Conservation (phyloP, 2,329 filamentous ascomycete genomes). For the Penicillium sp. region DNA sequence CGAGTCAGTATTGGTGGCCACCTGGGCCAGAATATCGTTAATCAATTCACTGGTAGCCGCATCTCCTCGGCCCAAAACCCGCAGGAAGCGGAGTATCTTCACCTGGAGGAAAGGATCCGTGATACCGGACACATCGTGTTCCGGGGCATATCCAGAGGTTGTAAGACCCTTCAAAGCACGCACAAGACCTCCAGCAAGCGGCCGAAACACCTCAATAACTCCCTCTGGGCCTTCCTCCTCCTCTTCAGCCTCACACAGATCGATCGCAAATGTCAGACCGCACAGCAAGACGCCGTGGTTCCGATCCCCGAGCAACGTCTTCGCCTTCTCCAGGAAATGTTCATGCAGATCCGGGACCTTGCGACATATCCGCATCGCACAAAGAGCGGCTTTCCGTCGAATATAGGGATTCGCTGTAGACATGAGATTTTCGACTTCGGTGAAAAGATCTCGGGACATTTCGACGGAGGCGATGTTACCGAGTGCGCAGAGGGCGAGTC, state of each 20-base stretch:
- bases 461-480: slow-evolving; percentile 98
- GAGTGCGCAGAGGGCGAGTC: slow-evolving; percentile 90
- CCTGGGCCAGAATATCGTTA: slow-evolving; percentile 96
- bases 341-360: slow-evolving; percentile 98
- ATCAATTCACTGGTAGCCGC: slow-evolving; percentile 90
- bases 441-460: slow-evolving; percentile 96
- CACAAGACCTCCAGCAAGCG: slow-evolving; percentile 81
- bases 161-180: slow-evolving; percentile 90
- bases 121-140: slow-evolving; percentile 97
- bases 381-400: slow-evolving; percentile 93
- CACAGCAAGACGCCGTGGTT: slow-evolving; percentile 96
- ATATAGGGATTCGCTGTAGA: slow-evolving; percentile 98
- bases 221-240: slow-evolving; percentile 87
- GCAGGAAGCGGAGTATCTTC: slow-evolving; percentile 85
- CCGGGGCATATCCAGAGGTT: slow-evolving; percentile 93
- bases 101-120: slow-evolving; percentile 97
- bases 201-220: slow-evolving; percentile 87
- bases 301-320: slow-evolving; percentile 82
- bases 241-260: slow-evolving; percentile 93
- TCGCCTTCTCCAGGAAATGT: slow-evolving; percentile 93
- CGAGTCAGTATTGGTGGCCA: slow-evolving; percentile 96
- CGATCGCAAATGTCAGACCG: slow-evolving; percentile 86
- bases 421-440: slow-evolving; percentile 89
- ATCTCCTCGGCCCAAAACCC: slow-evolving; percentile 86
- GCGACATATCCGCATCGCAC: slow-evolving; percentile 97